Base-by-base conservation (phyloP, 139 green algal species). In the Picocystis salinarum region DNA sequence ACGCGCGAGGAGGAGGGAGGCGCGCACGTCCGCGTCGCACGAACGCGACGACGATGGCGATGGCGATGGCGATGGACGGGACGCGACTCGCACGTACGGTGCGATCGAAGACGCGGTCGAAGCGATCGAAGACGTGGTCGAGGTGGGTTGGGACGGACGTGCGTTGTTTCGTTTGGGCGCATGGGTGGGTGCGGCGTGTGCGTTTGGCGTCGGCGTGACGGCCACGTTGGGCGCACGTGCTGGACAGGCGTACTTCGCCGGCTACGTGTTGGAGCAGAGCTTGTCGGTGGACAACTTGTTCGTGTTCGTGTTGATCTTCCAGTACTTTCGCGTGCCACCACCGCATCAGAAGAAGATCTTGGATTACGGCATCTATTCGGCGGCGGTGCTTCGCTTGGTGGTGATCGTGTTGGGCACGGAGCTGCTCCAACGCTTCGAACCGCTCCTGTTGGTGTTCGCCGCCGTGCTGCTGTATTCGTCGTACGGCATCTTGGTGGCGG, bases 241-340 rank as follows among this genome's bases (percentile, higher is more conserved):
- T 11, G 37, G 11, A 39, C 18, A 18, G 11, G 61, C 76, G 33
- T 94, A 76, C 45, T 92, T 91, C 59, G 80, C 82, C 15, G 87
- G 86, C 0, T 97, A 97, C 58, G 53, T 97, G 17, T 55, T 97
- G 55, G 86, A 97, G 64, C 86, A 97, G 66, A 79, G 52, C 23
- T 55, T 97, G 23, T 84, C 67, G 4, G 75, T 96, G 4, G 86
- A 97, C 72, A 97, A 97, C 52, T 64, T 97, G 22, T 93, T 97
- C 65, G 86, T 97, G 9, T 97, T 97, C 45, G 69, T 94, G 19
- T 73, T 97, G 7, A 71, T 96, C 1, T 97, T 97, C 60, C 23
- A 55, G 11, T 74, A 74, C 48, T 74, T 74, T 45, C 55, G 68
- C 23, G 52, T 69, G 25, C 48, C 53, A 6, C 3, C 53, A 4